Percentiles rank a stretch among this genome's conserved stretches.
phyloP scores from a whole-genome alignment of 306 rosid species.

The Cucurbita maxima region DNA sequence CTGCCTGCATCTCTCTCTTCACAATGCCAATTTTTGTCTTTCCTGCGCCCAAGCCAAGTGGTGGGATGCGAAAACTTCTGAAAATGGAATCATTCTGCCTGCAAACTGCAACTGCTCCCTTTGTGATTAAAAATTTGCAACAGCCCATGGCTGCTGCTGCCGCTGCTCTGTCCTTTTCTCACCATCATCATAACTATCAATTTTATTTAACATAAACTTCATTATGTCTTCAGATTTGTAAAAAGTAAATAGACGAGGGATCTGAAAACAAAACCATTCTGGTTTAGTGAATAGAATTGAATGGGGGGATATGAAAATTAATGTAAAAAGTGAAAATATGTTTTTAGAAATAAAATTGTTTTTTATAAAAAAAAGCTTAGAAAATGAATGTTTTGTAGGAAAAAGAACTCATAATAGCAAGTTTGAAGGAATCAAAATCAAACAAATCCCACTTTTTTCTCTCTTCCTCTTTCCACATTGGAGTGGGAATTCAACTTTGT shows the following conservation, averaged over 20 bases:
- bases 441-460: neutral
- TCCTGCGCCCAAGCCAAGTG: neutral
- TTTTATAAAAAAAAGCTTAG: too few species aligned
- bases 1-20: neutral
- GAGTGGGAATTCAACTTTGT: neutral
- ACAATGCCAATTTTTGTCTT: neutral
- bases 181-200: neutral
- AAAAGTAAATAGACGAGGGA: too few species aligned
- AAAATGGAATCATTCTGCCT: neutral
- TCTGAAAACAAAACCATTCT: too few species aligned
- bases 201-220: neutral
- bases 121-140: too few species aligned
- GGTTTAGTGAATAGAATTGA: too few species aligned
- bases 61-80: neutral
- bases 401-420: neutral
- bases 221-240: neutral
- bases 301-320: too few species aligned
- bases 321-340: neutral
- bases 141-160: neutral
- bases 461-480: neutral
- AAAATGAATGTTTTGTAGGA: neutral
- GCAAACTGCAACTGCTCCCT: neutral
- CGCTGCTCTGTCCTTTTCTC: neutral
- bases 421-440: neutral
- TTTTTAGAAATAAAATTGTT: neutral